Percentiles rank a stretch among this genome's conserved stretches.
Conservation (phyloP, 352 stramenopile species). For the Phytophthora fragariaefolia region DNA sequence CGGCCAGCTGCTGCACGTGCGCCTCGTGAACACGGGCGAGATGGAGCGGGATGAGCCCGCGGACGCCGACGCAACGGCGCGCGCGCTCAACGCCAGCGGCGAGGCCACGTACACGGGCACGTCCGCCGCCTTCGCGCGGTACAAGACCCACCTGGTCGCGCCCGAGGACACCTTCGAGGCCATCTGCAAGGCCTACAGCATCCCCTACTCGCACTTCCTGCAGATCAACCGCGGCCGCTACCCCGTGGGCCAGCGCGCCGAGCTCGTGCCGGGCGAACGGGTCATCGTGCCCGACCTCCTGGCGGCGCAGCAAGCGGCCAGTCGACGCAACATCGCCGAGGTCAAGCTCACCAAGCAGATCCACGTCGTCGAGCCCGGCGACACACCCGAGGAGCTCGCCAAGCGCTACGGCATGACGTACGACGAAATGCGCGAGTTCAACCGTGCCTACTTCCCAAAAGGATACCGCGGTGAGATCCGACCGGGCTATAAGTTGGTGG, state of each 20-base stretch:
- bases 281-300: constrained; percentile 82
- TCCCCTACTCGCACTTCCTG: constrained; percentile 74
- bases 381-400: constrained; percentile 75
- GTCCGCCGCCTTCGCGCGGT: constrained; percentile 63
- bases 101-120: constrained; percentile 42
- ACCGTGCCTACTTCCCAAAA: constrained; percentile 88
- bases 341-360: constrained; percentile 90
- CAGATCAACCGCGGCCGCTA: constrained; percentile 84
- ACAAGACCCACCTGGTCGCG: constrained; percentile 70
- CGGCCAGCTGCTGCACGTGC: constrained; percentile 81
- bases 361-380: constrained; percentile 72
- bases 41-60: constrained; percentile 49
- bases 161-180: constrained; percentile 74
- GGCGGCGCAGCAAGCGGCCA: constrained; percentile 55
- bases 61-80: constrained; percentile 22
- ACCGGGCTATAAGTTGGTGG: constrained; percentile 81
- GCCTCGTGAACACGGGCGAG: constrained; percentile 77
- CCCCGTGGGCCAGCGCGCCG: constrained; percentile 64
- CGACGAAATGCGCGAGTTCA: constrained; percentile 86
- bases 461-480: constrained; percentile 84
- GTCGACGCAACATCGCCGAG: constrained; percentile 74
- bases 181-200: constrained; percentile 66
- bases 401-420: constrained; percentile 80
- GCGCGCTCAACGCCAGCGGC: constrained; percentile 15
- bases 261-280: constrained; percentile 61